Evolutionary conservation across 2,329 filamentous ascomycete species (phyloP), one percentile per base, ranked within the genome.

Genomic region (Aschersonia sp.): DNA sequence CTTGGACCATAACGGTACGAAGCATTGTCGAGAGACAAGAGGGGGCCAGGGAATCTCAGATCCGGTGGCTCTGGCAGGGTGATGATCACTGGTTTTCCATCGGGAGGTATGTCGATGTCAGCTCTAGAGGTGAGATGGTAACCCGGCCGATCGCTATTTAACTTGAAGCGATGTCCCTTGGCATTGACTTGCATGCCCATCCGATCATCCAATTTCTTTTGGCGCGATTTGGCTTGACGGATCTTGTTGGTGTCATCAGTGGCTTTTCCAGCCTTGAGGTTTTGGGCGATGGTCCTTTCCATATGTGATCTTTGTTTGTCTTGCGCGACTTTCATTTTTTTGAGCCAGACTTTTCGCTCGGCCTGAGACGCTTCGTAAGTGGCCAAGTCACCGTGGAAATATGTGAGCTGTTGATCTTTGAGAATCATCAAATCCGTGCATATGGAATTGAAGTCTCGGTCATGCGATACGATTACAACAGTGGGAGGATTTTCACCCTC

Each of bases 161-260:
- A 71, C 64, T 91, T 91, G 71, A 94, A 94, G 2, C 84, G 71
- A 4, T 77, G 77, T 1, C 88, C 88, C 46, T 74, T 82, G 5
- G 79, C 77, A 52, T 70, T 84, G 41, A 87, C 82, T 57, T 89
- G 75, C 55, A 94, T 63, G 0, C 87, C 88, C 78, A 81, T 85
- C 5, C 86, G 73, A 48, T 92, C 82, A 49, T 94, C 86, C 1
- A 94, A 72, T 60, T 88, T 89, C 69, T 89, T 91, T 65, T 89
- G 85, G 1, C 86, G 74, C 4, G 82, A 86, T 52, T 89, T 89
- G 4, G 86, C 87, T 67, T 89, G 85, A n/a, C 85, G 80, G 3
- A 94, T 71, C 60, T 89, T 89, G 59, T 91, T 91, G 55, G 89
- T 83, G 57, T 94, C 87, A 31, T 87, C 85, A 30, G 82, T 83